These are phyloP conservation scores for Alternaria angustiovoidea DNA, from an alignment of 2,329 filamentous ascomycete genomes.

Conservation along the genomic window DNA sequence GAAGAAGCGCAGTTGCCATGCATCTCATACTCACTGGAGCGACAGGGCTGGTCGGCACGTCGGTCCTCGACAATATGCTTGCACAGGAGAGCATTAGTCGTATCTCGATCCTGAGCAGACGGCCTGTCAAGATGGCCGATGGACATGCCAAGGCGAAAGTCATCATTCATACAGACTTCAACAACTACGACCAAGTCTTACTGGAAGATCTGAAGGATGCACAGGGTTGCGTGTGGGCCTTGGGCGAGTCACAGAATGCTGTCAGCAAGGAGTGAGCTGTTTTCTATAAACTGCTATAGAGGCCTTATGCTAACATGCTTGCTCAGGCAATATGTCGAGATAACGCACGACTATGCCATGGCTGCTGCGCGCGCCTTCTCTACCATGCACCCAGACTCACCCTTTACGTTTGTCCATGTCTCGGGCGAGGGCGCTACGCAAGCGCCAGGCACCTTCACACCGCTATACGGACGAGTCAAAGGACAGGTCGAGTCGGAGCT, in stretches of 20 bases:
- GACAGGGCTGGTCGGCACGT: constrained; percentile 53
- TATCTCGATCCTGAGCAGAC: constrained; percentile 72
- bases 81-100: constrained; percentile 62
- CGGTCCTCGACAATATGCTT: constrained; percentile 51
- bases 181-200: constrained; percentile 64
- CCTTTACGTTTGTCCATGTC: constrained; percentile 75
- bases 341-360: constrained; percentile 73
- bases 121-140: constrained; percentile 70
- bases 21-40: constrained; percentile 57
- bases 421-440: constrained; percentile 71
- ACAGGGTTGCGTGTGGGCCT: constrained; percentile 75
- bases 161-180: constrained; percentile 74
- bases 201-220: constrained; percentile 70
- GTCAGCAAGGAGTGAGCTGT: constrained; percentile 65
- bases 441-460: constrained; percentile 63
- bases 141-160: constrained; percentile 68
- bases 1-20: constrained; percentile 22
- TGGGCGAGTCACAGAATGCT: constrained; percentile 69
- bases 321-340: constrained; percentile 67
- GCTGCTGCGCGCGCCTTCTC: constrained; percentile 69
- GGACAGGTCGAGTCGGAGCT: constrained; percentile 70
- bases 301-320: neutral
- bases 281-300: neutral
- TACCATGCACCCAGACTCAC: constrained; percentile 55
- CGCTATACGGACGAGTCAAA: constrained; percentile 70